A percentile compares a stretch with the other conserved stretches of the same genome.
Conservation (phyloP, 768 basidiomycete species). For the Roridomyces roridus region DNA sequence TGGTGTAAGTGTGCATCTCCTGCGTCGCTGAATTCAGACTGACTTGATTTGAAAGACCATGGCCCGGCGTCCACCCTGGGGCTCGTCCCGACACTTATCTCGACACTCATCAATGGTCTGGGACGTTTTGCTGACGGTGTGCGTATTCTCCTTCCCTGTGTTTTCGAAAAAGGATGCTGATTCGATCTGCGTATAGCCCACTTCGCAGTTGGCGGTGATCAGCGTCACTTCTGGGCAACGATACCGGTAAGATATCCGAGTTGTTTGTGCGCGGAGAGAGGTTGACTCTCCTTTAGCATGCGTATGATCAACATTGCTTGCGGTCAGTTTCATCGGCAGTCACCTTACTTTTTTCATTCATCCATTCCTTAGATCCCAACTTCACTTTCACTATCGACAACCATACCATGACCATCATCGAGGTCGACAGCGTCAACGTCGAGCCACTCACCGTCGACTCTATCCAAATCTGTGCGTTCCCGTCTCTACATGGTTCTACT, state of each 20-base stretch:
- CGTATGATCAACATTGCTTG: conserved; percentile 6
- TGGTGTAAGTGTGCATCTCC: conserved; percentile 25
- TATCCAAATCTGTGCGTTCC: conserved; percentile 45
- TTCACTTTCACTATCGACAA: conserved; percentile 53
- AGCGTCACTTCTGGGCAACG: conserved; percentile 39
- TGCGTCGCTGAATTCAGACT: no score
- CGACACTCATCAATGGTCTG: conserved; percentile 27
- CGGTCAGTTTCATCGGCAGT: not conserved
- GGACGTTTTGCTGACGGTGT: conserved; percentile 13
- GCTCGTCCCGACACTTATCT: conserved; percentile 9
- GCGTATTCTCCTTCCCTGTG: not conserved
- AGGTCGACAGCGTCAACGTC: conserved; percentile 53
- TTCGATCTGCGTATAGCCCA: not conserved
- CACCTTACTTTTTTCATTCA: not conserved
- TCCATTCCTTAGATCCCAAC: conserved; percentile 25
- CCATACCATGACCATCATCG: conserved; percentile 58
- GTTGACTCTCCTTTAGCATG: not conserved
- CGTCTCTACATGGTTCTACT: conserved; percentile 36
- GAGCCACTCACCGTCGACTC: conserved; percentile 49
- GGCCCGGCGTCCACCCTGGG: conserved; percentile 8
- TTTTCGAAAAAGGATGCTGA: no score
- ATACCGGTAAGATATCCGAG: conserved; percentile 40
- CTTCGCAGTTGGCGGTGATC: conserved; percentile 37
- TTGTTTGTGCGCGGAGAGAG: not conserved
- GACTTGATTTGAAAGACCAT: conserved; percentile 13